phyloP scores from a whole-genome alignment of 2,329 filamentous ascomycete genomes.

The Stagonosporopsis vannaccii region DNA sequence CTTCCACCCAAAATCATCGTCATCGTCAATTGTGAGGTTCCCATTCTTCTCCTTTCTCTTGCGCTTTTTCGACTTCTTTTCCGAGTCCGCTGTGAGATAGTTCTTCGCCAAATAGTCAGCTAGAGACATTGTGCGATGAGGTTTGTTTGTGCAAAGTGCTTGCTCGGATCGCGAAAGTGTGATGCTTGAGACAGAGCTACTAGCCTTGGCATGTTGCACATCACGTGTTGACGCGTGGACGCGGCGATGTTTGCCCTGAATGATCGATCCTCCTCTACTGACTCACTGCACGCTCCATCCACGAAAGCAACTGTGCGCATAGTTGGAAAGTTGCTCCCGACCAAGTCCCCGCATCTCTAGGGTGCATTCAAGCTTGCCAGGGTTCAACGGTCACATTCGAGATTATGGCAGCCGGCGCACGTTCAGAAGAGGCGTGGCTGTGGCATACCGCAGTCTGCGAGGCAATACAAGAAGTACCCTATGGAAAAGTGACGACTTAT shows the following conservation, averaged over 20 bases:
- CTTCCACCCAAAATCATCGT: slow-evolving; percentile 63
- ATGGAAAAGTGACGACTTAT: slow-evolving; percentile 85
- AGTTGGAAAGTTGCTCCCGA: neutral
- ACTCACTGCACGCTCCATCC: neutral
- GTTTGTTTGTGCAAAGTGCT: slow-evolving; percentile 10
- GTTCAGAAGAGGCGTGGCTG: slow-evolving; percentile 75
- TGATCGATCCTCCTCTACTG: neutral
- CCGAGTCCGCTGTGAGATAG: slow-evolving; percentile 76
- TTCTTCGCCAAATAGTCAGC: slow-evolving; percentile 89
- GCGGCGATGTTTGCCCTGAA: slow-evolving; percentile 10
- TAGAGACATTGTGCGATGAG: slow-evolving; percentile 63
- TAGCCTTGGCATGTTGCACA: slow-evolving; percentile 13
- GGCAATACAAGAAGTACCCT: slow-evolving; percentile 84
- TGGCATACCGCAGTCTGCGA: slow-evolving; percentile 82
- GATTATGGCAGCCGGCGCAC: slow-evolving; percentile 62
- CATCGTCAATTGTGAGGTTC: slow-evolving; percentile 58
- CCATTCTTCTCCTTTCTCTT: slow-evolving; percentile 55
- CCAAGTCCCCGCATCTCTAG: neutral
- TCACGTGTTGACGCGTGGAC: slow-evolving; percentile 39
- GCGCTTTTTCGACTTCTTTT: slow-evolving; percentile 62
- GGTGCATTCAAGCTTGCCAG: neutral
- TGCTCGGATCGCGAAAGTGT: slow-evolving; percentile 4
- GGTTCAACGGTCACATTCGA: neutral
- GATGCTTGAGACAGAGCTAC: neutral
- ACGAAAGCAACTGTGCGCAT: neutral